A percentile compares a stretch with the other conserved stretches of the same genome.
phyloP scores from a whole-genome alignment of 2,329 filamentous ascomycete genomes.

The Aspergillus novoparasiticus region DNA sequence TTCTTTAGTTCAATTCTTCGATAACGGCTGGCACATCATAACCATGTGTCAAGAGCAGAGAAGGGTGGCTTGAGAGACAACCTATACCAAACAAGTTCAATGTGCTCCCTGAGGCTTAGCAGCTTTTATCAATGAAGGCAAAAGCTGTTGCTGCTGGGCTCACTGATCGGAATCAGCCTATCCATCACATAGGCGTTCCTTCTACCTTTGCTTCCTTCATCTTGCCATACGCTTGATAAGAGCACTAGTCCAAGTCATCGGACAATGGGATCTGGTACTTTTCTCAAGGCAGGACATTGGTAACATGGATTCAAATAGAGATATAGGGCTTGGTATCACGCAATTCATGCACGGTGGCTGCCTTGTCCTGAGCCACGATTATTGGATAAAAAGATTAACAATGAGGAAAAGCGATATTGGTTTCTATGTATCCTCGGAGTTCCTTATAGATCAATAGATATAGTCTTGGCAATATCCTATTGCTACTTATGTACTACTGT shows the following conservation, averaged over 20 bases:
- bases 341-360: slow-evolving; percentile 25
- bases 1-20: neutral
- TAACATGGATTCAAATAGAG: too few relatives aligned
- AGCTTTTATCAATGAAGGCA: neutral
- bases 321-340: slow-evolving; percentile 28
- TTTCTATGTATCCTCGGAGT: neutral
- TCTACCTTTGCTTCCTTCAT: neutral
- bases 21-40: neutral
- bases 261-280: slow-evolving; percentile 19
- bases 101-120: neutral
- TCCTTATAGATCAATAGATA: neutral
- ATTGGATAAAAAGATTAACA: neutral
- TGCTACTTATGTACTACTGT: neutral
- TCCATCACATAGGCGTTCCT: neutral
- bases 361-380: neutral
- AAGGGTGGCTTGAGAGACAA: neutral
- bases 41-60: neutral
- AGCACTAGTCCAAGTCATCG: neutral
- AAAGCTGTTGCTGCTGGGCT: neutral
- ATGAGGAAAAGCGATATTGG: neutral
- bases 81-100: neutral
- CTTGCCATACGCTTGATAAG: neutral
- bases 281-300: too few relatives aligned
- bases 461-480: neutral
- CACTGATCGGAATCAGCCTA: neutral